Conservation (phyloP, 805 yeast species). For the Jamesozyma jinghongensis region DNA sequence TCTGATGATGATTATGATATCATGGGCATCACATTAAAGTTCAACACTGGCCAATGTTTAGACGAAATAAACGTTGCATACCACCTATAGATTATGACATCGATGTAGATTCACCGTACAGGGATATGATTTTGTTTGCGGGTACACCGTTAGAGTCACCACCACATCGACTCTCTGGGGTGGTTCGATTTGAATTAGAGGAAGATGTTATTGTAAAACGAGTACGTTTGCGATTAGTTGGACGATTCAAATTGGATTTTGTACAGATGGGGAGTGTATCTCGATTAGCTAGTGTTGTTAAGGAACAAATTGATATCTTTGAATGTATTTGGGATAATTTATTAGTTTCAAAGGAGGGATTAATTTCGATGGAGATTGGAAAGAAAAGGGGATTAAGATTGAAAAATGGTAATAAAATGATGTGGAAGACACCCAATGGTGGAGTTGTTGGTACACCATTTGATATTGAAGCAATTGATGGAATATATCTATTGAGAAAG, state of each 20-base stretch:
- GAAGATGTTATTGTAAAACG: conserved; percentile 59
- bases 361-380: conserved; percentile 6
- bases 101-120: conserved; percentile 31
- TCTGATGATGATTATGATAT: too few relatives aligned
- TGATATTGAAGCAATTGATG: conserved; percentile 12
- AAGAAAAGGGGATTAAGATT: conserved; percentile 8
- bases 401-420: neutral
- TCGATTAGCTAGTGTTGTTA: conserved; percentile 33
- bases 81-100: conserved; percentile 30
- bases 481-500: conserved; percentile 36
- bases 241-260: conserved; percentile 55
- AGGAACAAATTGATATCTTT: conserved; percentile 50
- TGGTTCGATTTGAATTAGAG: conserved; percentile 56
- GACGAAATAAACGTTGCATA: too few relatives aligned
- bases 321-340: conserved; percentile 69
- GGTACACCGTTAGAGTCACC: conserved; percentile 73
- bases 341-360: conserved; percentile 27
- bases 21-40: too few relatives aligned
- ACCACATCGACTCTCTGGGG: conserved; percentile 66
- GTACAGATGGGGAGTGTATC: conserved; percentile 34
- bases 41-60: too few relatives aligned
- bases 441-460: conserved; percentile 27
- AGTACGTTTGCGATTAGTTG: conserved; percentile 52
- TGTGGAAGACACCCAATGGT: conserved; percentile 1
- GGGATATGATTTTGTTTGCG: conserved; percentile 63